Evolutionary conservation across 441 rosid species (phyloP).

Genomic region (Erysimum cheiri): DNA sequence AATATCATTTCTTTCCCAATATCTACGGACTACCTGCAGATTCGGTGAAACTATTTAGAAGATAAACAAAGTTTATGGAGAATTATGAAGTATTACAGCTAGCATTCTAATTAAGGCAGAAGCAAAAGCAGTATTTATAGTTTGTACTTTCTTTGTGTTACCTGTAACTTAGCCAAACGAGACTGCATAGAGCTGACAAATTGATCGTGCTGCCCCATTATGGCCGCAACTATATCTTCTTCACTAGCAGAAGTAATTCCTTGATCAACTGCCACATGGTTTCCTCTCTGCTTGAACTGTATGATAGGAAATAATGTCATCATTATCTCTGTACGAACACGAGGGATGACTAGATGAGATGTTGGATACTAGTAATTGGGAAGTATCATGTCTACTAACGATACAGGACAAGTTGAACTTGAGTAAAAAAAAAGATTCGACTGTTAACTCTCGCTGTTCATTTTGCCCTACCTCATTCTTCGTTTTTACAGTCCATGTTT

Average conservation of each 20-base stretch:
- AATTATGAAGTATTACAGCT: constrained; percentile 17
- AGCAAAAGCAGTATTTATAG: constrained; percentile 26
- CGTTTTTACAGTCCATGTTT: neutral
- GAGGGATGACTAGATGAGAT: constrained; percentile 19
- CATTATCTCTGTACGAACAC: constrained; percentile 18
- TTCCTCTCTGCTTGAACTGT: constrained; percentile 70
- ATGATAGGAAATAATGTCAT: constrained; percentile 36
- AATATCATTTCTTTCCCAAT: constrained; percentile 87
- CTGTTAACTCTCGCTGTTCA: neutral
- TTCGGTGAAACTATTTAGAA: constrained; percentile 40
- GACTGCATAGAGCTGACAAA: constrained; percentile 90
- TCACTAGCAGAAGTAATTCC: constrained; percentile 64
- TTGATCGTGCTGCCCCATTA: constrained; percentile 81
- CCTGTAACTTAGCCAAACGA: constrained; percentile 95
- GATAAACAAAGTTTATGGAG: constrained; percentile 5
- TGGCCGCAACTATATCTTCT: constrained; percentile 74
- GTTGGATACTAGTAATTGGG: constrained; percentile 2
- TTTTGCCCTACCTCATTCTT: neutral
- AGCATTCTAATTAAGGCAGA: constrained; percentile 14
- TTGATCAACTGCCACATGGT: constrained; percentile 55
- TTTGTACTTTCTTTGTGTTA: constrained; percentile 42
- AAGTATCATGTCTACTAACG: neutral
- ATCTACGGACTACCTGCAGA: constrained; percentile 79
- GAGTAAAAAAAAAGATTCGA: neutral
- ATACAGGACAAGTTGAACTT: constrained; percentile 19